These are phyloP conservation scores for Leishmania aethiopica DNA, from an alignment of 208 protist genomes.

Conservation along the genomic window DNA sequence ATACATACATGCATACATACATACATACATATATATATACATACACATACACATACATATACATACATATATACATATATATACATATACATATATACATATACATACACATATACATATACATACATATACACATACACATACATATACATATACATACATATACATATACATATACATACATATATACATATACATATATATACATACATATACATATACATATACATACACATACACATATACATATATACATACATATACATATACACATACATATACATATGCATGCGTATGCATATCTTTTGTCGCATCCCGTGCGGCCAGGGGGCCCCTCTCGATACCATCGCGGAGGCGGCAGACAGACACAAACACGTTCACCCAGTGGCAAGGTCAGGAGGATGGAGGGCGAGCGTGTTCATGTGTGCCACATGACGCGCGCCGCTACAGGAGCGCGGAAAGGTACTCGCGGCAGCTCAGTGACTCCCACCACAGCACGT, in stretches of 20 bases:
- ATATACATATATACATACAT: background rate
- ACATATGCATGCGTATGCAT: too few relatives aligned
- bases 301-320: too few relatives aligned
- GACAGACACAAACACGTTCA: background rate
- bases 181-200: background rate
- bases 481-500: slow-evolving; percentile 35
- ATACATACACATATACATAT: too few relatives aligned
- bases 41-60: background rate
- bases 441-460: slow-evolving; percentile 10
- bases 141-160: background rate
- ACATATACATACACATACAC: background rate
- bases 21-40: background rate
- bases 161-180: background rate
- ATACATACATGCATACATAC: background rate
- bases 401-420: background rate
- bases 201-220: background rate
- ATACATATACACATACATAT: too few relatives aligned
- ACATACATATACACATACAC: background rate
- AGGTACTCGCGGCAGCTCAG: slow-evolving; percentile 25
- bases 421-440: background rate
- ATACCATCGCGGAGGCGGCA: background rate
- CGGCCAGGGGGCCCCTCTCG: too few relatives aligned
- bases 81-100: too few relatives aligned
- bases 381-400: background rate
- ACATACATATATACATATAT: background rate